A percentile compares a stretch with the other conserved stretches of the same genome.
phyloP scores from a whole-genome alignment of 768 basidiomycete species.

The Phlebiopsis gigantea region DNA sequence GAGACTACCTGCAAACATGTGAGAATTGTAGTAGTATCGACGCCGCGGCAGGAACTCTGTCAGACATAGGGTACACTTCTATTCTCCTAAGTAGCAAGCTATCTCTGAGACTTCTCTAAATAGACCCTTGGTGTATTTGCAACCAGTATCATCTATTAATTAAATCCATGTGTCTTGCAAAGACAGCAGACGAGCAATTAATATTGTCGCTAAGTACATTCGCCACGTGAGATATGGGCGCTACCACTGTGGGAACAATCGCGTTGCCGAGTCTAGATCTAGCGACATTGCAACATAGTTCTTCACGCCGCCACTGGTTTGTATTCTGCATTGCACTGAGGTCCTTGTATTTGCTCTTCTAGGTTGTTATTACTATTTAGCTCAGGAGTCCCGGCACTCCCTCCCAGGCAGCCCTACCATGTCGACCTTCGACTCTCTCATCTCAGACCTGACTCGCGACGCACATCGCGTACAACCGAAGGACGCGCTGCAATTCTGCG shows the following conservation, averaged over 20 bases:
- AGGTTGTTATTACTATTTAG: background rate
- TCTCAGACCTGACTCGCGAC: conserved; percentile 84
- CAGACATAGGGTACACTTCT: too few species aligned
- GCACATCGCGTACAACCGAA: conserved; percentile 80
- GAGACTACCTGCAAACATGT: too few species aligned
- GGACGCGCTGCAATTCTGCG: conserved; percentile 88
- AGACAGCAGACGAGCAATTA: too few species aligned
- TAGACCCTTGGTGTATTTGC: too few species aligned
- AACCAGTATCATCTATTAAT: too few species aligned
- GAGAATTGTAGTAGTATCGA: too few species aligned
- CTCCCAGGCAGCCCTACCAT: conserved; percentile 21
- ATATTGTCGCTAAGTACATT: too few species aligned
- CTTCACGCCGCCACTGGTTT: background rate
- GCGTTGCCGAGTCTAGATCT: background rate
- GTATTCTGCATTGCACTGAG: background rate
- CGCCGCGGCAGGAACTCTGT: too few species aligned
- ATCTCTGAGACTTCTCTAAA: too few species aligned
- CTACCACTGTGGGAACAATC: background rate
- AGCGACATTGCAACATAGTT: background rate
- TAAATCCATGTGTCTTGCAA: too few species aligned
- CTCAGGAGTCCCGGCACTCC: background rate
- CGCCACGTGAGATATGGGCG: background rate
- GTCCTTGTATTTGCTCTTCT: background rate
- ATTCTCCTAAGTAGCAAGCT: too few species aligned
- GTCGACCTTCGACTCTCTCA: conserved; percentile 79